These are phyloP conservation scores for Ballota nigra DNA, from an alignment of 257 asterid species.

Conservation along the genomic window DNA sequence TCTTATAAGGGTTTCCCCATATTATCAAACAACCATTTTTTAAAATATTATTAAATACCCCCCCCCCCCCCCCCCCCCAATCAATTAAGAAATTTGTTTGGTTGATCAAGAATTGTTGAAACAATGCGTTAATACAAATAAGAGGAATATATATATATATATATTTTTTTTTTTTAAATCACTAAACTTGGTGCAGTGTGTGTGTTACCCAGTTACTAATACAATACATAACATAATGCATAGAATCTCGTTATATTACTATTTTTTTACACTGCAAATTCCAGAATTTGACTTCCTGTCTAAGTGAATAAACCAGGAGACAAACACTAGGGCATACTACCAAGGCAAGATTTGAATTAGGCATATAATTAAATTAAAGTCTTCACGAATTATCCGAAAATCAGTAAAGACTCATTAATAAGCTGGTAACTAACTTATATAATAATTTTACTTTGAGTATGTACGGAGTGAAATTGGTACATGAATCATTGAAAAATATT, in stretches of 20 bases:
- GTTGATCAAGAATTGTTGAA: not conserved
- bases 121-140: not conserved
- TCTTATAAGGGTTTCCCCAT: not conserved
- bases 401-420: no score
- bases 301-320: slow-evolving; percentile 1
- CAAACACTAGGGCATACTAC: not conserved
- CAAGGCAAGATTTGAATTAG: not conserved
- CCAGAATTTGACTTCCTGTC: slow-evolving; percentile 30
- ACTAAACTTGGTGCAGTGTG: not conserved
- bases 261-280: not conserved
- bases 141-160: not conserved
- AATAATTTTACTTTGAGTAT: no score
- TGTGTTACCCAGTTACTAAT: not conserved
- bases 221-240: not conserved
- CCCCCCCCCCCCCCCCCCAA: not conserved
- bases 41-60: no score
- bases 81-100: no score
- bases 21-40: not conserved
- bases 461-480: no score
- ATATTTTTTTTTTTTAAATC: no score
- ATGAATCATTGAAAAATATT: no score
- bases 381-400: no score
- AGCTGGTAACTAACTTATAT: no score
- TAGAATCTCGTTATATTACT: not conserved
- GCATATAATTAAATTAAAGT: no score